A percentile compares a stretch with the other conserved stretches of the same genome.
Conservation (phyloP, 805 yeast species). For the Wickerhamomyces alni region DNA sequence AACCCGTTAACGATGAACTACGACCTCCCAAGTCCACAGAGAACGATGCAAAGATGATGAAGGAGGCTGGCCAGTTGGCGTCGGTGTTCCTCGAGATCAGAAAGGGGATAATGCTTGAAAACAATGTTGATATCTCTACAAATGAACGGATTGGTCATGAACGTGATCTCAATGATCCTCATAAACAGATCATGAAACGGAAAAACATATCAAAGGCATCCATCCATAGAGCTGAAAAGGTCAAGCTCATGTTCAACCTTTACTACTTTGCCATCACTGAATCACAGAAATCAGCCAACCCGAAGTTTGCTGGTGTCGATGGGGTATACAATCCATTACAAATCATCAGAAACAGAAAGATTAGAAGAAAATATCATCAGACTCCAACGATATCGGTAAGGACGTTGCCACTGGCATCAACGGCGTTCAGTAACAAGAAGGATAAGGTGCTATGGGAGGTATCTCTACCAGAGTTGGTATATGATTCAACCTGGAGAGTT, state of each 20-base stretch:
- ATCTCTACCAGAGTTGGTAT: conserved; percentile 49
- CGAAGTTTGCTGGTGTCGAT: conserved; percentile 40
- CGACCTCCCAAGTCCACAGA: not conserved
- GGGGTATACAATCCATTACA: conserved; percentile 80
- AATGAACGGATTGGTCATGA: conserved; percentile 17
- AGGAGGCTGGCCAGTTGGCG: conserved; percentile 34
- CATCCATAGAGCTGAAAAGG: conserved; percentile 42
- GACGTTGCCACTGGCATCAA: conserved; percentile 56
- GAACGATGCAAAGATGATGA: conserved; percentile 5
- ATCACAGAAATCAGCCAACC: conserved; percentile 10
- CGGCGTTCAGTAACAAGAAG: conserved; percentile 47
- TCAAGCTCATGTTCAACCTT: conserved; percentile 31
- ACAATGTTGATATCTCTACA: conserved; percentile 29
- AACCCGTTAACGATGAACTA: not conserved
- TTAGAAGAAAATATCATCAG: conserved; percentile 47
- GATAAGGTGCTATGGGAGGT: conserved; percentile 58
- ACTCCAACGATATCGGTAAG: conserved; percentile 39
- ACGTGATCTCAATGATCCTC: conserved; percentile 7
- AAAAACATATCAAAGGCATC: conserved; percentile 29
- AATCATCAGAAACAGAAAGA: conserved; percentile 64
- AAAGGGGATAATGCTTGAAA: conserved; percentile 34
- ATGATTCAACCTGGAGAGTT: conserved; percentile 55
- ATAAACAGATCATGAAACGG: conserved; percentile 1
- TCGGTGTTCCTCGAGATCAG: conserved; percentile 36
- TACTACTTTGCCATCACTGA: conserved; percentile 21